Evolutionary conservation across 768 basidiomycete genomes (phyloP).

Genomic region (Lepiota subincarnata): DNA sequence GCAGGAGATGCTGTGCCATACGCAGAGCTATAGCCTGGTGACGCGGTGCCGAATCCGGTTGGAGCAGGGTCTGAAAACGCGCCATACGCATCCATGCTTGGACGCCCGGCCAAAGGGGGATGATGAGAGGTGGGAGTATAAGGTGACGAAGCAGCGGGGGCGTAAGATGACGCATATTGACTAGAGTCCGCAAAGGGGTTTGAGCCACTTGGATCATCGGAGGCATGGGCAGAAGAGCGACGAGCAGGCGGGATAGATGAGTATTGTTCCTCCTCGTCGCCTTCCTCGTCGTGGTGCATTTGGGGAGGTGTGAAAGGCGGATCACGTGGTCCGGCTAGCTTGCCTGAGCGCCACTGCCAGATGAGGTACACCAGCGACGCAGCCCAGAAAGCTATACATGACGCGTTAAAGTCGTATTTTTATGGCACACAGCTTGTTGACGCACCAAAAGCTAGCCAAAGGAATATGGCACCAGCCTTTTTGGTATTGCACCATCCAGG

Average conservation of each 20-base stretch:
- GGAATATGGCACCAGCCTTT: constrained; percentile 85
- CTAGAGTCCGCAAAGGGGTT: constrained; percentile 56
- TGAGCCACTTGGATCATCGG: constrained; percentile 20
- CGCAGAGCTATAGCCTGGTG: constrained; percentile 22
- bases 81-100: constrained; percentile 84
- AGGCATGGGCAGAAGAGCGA: constrained; percentile 19
- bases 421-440: constrained; percentile 9
- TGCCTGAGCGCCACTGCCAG: constrained; percentile 74
- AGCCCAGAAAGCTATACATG: constrained; percentile 68
- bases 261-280: constrained; percentile 54
- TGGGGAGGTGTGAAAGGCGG: constrained; percentile 71
- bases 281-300: constrained; percentile 38
- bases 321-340: constrained; percentile 58
- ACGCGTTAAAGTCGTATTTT: constrained; percentile 1
- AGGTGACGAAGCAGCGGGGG: constrained; percentile 18
- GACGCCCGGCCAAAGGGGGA: constrained; percentile 38
- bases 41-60: constrained; percentile 55
- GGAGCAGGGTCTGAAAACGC: constrained; percentile 89
- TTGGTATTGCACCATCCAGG: constrained; percentile 89
- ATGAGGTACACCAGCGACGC: constrained; percentile 63
- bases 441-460: constrained; percentile 81
- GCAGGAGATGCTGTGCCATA: constrained; percentile 23
- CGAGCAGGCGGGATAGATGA: constrained; percentile 42
- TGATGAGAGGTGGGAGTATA: constrained; percentile 27
- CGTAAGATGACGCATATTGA: constrained; percentile 30